Conservation (phyloP, 73 alveolate genomes). For the Urostyla sp. region DNA sequence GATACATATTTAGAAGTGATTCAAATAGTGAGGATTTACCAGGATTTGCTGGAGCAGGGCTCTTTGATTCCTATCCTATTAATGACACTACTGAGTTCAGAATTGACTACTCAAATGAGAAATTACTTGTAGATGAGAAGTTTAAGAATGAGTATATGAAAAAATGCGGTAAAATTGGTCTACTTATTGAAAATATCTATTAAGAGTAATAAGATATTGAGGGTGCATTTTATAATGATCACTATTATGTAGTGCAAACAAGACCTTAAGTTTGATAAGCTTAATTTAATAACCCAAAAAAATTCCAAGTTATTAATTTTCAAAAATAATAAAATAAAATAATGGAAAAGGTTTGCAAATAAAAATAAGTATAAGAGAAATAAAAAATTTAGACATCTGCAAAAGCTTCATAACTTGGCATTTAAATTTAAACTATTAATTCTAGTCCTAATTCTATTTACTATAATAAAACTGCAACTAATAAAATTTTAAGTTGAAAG, state of each 20-base stretch:
- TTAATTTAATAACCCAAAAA: too few species aligned
- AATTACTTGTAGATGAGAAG: conserved; percentile 73
- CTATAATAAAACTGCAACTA: too few species aligned
- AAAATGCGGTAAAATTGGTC: conserved; percentile 73
- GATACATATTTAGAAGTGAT: conserved; percentile 91
- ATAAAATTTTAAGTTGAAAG: too few species aligned
- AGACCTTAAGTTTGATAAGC: conserved; percentile 86
- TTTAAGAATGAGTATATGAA: conserved; percentile 75
- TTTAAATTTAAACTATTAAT: too few species aligned
- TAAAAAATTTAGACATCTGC: too few species aligned
- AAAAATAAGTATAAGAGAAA: too few species aligned
- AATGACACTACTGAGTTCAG: conserved; percentile 76
- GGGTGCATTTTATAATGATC: conserved; percentile 89
- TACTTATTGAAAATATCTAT: conserved; percentile 76
- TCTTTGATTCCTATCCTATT: conserved; percentile 91
- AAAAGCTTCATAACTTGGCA: too few species aligned
- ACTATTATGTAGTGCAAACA: conserved; percentile 86
- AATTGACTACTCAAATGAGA: conserved; percentile 76
- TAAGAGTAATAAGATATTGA: conserved; percentile 89
- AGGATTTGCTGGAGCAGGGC: conserved; percentile 97
- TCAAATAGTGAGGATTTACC: conserved; percentile 94
- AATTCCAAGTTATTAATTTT: too few species aligned
- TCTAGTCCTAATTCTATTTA: too few species aligned
- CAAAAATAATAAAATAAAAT: too few species aligned
- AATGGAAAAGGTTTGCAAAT: too few species aligned